phyloP scores from a whole-genome alignment of 108 stramenopile species.

The Conticribra guillardii region DNA sequence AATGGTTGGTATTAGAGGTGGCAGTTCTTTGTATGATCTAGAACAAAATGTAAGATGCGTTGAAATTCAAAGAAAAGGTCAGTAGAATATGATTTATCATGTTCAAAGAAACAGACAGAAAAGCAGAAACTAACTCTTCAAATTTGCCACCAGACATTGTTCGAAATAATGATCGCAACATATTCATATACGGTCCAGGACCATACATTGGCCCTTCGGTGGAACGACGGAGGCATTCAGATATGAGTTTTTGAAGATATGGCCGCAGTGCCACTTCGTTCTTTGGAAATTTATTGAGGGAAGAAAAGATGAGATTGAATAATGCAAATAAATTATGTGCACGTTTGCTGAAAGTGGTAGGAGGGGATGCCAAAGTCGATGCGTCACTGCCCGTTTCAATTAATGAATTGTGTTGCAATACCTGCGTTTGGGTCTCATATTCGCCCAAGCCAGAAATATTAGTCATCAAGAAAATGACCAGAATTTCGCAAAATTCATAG shows the following conservation, averaged over 20 bases:
- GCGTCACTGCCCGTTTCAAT: neutral
- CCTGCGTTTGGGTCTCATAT: conserved; percentile 7
- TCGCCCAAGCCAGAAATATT: conserved; percentile 64
- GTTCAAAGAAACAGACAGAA: neutral
- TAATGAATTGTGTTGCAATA: neutral
- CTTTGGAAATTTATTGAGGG: conserved; percentile 80
- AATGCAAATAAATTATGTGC: conserved; percentile 53
- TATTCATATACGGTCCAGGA: conserved; percentile 81
- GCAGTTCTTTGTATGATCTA: conserved; percentile 78
- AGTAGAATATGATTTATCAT: neutral
- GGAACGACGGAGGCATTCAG: conserved; percentile 67
- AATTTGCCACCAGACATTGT: conserved; percentile 93
- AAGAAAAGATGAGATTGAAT: conserved; percentile 80
- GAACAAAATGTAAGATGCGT: neutral
- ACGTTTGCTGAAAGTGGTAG: conserved; percentile 19
- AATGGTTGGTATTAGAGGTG: conserved; percentile 78
- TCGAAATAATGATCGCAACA: conserved; percentile 86
- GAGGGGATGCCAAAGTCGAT: neutral
- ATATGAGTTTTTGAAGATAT: conserved; percentile 78
- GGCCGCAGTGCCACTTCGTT: conserved; percentile 90
- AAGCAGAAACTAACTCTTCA: conserved; percentile 58
- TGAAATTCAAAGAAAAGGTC: no score
- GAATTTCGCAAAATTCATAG: conserved; percentile 77
- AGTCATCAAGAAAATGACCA: conserved; percentile 77
- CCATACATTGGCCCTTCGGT: conserved; percentile 55